These are phyloP conservation scores for Pseudogymnoascus destructans DNA, from an alignment of 2,329 filamentous ascomycete genomes.

Conservation along the genomic window DNA sequence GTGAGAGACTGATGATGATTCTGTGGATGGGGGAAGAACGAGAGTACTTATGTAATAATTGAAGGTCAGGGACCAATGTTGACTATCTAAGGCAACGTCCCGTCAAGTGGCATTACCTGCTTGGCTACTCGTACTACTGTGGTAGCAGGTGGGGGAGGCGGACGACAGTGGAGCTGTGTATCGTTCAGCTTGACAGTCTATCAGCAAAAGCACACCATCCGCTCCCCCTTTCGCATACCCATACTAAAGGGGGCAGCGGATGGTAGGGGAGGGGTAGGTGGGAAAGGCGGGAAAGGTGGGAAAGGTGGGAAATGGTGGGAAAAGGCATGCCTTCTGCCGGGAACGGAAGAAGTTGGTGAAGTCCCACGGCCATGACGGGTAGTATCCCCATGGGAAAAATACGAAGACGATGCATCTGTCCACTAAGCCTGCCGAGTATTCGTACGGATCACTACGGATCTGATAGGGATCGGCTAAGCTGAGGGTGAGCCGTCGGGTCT, in stretches of 20 bases:
- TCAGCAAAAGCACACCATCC: background rate
- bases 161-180: constrained; percentile 2
- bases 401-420: background rate
- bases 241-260: background rate
- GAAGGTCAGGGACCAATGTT: background rate
- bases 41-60: background rate
- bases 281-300: background rate
- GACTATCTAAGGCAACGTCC: constrained; percentile 2
- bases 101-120: background rate
- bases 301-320: background rate
- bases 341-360: background rate
- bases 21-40: background rate
- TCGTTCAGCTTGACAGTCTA: background rate
- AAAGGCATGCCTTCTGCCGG: background rate
- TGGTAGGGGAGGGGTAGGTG: background rate
- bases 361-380: background rate
- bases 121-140: background rate
- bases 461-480: background rate
- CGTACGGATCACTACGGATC: background rate
- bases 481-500: background rate
- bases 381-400: background rate
- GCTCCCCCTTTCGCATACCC: too few species aligned
- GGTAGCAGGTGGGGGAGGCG: constrained; percentile 1
- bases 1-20: background rate
- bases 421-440: constrained; percentile 4